Base-by-base conservation (phyloP, 257 asterid genomes). In the Lycium barbarum region DNA sequence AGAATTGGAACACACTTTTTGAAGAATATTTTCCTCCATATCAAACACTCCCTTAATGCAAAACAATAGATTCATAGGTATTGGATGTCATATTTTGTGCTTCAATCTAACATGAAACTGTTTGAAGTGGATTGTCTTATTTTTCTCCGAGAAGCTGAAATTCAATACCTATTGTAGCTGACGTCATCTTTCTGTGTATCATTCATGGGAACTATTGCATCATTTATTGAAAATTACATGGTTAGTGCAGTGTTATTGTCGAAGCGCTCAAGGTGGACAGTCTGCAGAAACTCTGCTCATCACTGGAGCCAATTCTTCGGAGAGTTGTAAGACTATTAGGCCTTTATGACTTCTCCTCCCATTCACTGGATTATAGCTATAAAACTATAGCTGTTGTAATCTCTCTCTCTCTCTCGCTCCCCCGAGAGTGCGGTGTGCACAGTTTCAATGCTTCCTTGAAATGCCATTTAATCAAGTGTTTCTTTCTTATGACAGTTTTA, bases 221-320 rank as follows among this genome's bases (percentile, higher is more conserved):
- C 9, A 15, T 72, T 45, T 82, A 45, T 63, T 82, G 63, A 83
- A 80, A 59, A 79, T 5, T 86, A 80, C 74, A 45, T 87, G 88
- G 86, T 87, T 88, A 84, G 81, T 92, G 94, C 97, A 95, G 99
- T 86, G 99, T 95, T 83, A 94, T 95, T 83, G 95, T 95, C 78
- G 99, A 95, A 89, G 99, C 99, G 84, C 91, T 95, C 70, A 95
- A 95, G 92, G 90, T 93, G 88, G 98, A 95, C 90, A 92, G 98
- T 89, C 93, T 95, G 86, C 99, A 95, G 89, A 94, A 93, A 89
- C 97, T 95, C 76, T 95, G 98, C 91, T 95, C 99, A 62, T 94
- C 99, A 6, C 84, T 95, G 91, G 99, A 95, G 88, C 98, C 99
- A 35, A 90, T 95, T 91, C 97, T 95, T 68, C 98, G 99, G 47